Percentiles rank a stretch among this genome's conserved stretches.
Conservation (phyloP, 164 flowering plant species). For the Hamamelis virginiana region DNA sequence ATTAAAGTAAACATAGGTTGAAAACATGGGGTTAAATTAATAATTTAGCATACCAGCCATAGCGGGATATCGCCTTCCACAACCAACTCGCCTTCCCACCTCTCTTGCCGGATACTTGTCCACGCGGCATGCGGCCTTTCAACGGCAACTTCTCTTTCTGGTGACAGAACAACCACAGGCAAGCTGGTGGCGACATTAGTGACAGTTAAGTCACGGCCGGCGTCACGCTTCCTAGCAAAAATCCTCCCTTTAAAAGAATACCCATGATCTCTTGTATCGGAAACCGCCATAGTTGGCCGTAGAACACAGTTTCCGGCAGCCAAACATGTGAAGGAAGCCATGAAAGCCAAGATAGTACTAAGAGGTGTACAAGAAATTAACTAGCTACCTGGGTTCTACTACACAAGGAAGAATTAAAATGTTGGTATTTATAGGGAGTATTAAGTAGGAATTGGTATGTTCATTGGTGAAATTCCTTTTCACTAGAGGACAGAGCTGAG, state of each 20-base stretch:
- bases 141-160: constrained; percentile 5
- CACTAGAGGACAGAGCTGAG: constrained; percentile 42
- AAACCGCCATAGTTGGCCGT: constrained; percentile 11
- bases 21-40: too few relatives aligned
- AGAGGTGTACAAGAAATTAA: neutral
- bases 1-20: too few relatives aligned
- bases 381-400: too few relatives aligned
- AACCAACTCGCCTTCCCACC: constrained; percentile 87
- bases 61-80: constrained; percentile 79
- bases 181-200: constrained; percentile 42
- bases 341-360: constrained; percentile 18
- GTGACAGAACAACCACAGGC: constrained; percentile 24
- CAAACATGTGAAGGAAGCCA: constrained; percentile 49
- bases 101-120: constrained; percentile 73
- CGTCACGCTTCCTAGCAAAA: constrained; percentile 8
- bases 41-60: constrained; percentile 73
- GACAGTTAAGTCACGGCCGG: constrained; percentile 12
- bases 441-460: constrained; percentile 35
- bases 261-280: constrained; percentile 4
- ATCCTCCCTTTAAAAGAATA: constrained; percentile 6
- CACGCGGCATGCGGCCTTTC: constrained; percentile 60
- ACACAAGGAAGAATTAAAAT: too few relatives aligned
- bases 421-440: neutral
- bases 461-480: constrained; percentile 30
- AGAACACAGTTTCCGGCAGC: constrained; percentile 10